Conservation (phyloP, 1,284 basidiomycete genomes). For the Marasmius oreades region DNA sequence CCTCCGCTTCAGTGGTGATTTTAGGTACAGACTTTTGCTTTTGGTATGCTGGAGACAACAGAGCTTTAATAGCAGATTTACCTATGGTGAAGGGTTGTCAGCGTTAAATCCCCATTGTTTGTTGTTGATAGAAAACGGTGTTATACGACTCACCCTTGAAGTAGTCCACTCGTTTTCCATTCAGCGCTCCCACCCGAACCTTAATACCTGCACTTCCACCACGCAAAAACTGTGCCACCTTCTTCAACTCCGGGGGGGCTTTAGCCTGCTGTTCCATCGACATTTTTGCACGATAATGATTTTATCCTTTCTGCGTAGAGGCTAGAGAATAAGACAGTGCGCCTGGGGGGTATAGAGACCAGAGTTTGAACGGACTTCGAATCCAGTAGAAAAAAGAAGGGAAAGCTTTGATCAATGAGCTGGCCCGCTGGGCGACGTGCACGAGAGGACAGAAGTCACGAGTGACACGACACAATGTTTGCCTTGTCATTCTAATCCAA, state of each 20-base stretch:
- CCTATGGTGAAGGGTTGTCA: constrained; percentile 44
- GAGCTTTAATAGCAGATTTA: constrained; percentile 88
- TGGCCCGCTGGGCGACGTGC: background rate
- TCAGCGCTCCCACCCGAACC: constrained; percentile 84
- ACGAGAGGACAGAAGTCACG: background rate
- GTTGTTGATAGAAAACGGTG: too few relatives aligned
- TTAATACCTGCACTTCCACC: constrained; percentile 87
- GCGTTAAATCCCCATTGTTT: background rate
- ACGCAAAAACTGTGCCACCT: constrained; percentile 82
- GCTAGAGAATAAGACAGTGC: background rate
- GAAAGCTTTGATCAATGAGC: constrained; percentile 4
- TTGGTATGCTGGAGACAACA: constrained; percentile 86
- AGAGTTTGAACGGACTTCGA: background rate
- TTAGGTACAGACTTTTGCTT: constrained; percentile 86
- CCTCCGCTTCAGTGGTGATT: constrained; percentile 77
- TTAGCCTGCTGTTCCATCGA: constrained; percentile 67
- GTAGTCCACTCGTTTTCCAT: constrained; percentile 95
- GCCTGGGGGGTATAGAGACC: background rate
- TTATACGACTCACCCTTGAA: constrained; percentile 78
- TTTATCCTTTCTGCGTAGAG: background rate
- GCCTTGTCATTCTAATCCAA: background rate
- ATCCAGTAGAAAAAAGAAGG: background rate
- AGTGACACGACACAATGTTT: background rate
- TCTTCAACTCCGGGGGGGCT: constrained; percentile 74
- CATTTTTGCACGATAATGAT: constrained; percentile 1